Conservation (phyloP, 148 eudicot species). For the Bassia scoparia region DNA sequence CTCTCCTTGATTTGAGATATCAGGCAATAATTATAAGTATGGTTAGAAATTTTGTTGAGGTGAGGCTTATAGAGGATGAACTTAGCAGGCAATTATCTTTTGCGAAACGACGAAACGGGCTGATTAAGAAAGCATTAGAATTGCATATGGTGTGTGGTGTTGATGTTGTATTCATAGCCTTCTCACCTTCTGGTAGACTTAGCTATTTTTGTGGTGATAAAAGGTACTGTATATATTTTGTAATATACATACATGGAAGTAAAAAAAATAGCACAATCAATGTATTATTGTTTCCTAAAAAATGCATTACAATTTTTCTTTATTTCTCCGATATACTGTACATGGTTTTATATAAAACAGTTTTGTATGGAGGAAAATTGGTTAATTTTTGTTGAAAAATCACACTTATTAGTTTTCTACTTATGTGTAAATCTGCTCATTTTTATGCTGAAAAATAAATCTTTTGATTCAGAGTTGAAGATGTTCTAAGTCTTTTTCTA, state of each 20-base stretch:
- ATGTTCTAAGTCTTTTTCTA: slow-evolving; percentile 21
- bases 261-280: background rate
- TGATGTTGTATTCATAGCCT: slow-evolving; percentile 25
- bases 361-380: too few relatives aligned
- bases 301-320: too few relatives aligned
- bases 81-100: slow-evolving; percentile 30
- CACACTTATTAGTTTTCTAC: background rate
- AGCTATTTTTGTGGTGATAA: slow-evolving; percentile 32
- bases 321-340: too few relatives aligned
- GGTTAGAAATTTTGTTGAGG: slow-evolving; percentile 7
- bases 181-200: slow-evolving; percentile 31
- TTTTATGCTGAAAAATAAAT: background rate
- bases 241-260: too few relatives aligned
- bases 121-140: slow-evolving; percentile 36
- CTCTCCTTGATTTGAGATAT: background rate
- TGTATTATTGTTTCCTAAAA: background rate
- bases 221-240: slow-evolving; percentile 17
- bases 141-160: slow-evolving; percentile 22
- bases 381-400: too few relatives aligned
- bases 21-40: slow-evolving; percentile 12
- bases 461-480: slow-evolving; percentile 28
- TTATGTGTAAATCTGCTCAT: background rate
- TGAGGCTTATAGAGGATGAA: slow-evolving; percentile 30
- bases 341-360: too few relatives aligned
- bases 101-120: slow-evolving; percentile 39